Percentiles rank a stretch among this genome's conserved stretches.
phyloP scores from a whole-genome alignment of 768 basidiomycete species.

The Phylloporus arenicola region DNA sequence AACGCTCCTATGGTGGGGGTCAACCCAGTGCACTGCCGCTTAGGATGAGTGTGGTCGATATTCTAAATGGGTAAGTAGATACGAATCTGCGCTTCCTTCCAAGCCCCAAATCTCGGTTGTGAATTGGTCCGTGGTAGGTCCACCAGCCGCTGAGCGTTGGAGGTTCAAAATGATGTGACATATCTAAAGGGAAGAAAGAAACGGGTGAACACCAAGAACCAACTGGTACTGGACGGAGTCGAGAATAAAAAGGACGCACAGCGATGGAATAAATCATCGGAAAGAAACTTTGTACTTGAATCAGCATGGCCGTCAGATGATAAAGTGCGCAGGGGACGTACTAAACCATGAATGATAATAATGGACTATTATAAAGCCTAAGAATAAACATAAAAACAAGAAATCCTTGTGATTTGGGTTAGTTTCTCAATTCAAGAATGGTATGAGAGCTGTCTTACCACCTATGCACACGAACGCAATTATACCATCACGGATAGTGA shows the following conservation, averaged over 20 bases:
- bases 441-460: constrained; percentile 6
- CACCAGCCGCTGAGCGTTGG: not conserved
- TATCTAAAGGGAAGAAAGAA: constrained; percentile 1
- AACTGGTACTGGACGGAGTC: not conserved
- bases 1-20: no score
- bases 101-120: constrained; percentile 16
- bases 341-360: constrained; percentile 10
- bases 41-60: not conserved
- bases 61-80: constrained; percentile 2
- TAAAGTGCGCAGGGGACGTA: not conserved
- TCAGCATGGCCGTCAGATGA: not conserved
- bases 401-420: constrained; percentile 8
- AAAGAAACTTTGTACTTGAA: constrained; percentile 12
- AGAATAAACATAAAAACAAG: constrained; percentile 2
- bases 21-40: not conserved
- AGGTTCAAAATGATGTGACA: constrained; percentile 19
- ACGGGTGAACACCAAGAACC: not conserved
- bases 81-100: constrained; percentile 13
- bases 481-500: constrained; percentile 24
- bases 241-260: constrained; percentile 5
- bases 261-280: constrained; percentile 13
- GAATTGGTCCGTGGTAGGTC: not conserved
- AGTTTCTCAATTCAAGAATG: not conserved
- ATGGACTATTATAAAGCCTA: constrained; percentile 1
- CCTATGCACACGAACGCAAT: constrained; percentile 9